phyloP scores from a whole-genome alignment of 1,284 basidiomycete species.

The Peniophora sp. region DNA sequence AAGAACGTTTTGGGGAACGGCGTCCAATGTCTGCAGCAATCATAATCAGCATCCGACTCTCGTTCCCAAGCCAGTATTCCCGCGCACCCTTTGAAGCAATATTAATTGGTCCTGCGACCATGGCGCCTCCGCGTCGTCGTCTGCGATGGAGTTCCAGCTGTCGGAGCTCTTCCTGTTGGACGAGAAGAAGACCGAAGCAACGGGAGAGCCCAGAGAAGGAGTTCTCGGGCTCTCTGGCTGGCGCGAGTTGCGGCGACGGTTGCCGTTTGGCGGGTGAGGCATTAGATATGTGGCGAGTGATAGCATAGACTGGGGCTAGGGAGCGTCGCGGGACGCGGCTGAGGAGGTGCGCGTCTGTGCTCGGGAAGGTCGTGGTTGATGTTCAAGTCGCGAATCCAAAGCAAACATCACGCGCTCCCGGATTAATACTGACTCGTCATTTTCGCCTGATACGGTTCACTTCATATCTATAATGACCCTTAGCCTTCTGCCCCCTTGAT shows the following conservation, averaged over 20 bases:
- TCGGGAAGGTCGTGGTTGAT: not conserved
- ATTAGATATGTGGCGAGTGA: constrained; percentile 27
- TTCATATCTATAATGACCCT: no score
- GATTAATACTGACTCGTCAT: no score
- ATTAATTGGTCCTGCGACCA: constrained; percentile 68
- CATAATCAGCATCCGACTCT: constrained; percentile 4
- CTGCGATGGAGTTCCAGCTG: constrained; percentile 76
- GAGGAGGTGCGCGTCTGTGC: not conserved
- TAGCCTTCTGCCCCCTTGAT: no score
- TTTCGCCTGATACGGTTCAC: no score
- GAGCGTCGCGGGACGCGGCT: constrained; percentile 19
- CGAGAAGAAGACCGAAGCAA: constrained; percentile 31
- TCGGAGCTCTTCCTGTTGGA: constrained; percentile 64
- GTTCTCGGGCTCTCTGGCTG: constrained; percentile 26
- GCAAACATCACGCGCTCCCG: no score
- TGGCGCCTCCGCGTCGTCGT: constrained; percentile 56
- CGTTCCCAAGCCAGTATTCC: constrained; percentile 11
- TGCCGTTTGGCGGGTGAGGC: constrained; percentile 23
- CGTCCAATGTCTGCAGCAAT: constrained; percentile 61
- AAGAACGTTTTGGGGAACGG: constrained; percentile 70
- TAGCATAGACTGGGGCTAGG: not conserved
- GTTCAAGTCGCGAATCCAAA: not conserved
- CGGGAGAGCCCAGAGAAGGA: constrained; percentile 26
- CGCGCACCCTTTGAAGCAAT: constrained; percentile 54
- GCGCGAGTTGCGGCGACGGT: constrained; percentile 19